Base-by-base conservation (phyloP, 495 filamentous ascomycete genomes). In the Entonaema liquescens region DNA sequence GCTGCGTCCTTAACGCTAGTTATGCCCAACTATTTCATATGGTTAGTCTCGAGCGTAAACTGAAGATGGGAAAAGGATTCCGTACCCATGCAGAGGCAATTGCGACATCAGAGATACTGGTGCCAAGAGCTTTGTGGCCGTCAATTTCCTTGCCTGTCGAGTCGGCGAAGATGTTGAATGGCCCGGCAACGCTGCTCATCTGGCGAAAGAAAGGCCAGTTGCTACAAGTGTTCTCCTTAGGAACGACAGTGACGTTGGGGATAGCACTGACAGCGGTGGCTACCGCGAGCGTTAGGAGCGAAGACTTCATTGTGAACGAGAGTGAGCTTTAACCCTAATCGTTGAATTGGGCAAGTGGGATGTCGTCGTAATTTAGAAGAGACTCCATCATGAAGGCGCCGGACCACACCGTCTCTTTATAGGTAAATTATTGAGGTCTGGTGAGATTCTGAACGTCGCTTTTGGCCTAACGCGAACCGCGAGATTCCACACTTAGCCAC, bases 181-280 rank as follows among this genome's bases (percentile, higher is more conserved):
- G 71, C 0, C 71, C 71, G 0, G 71, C 71, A 31, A 73, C 71
- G 35, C 71, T 68, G 11, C 40, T 33, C 3, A 25, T 23, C 35
- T 73, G 71, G 0, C 62, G 71, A 50, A 31, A 73, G 66, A 73
- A 73, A 1, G 71, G 71, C 62, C 61, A 73, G 61, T 73, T 73
- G 62, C 71, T 73, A 35, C 71, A 73, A 13, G 31, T 31, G 28
- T 47, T 31, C 23, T 79, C 77, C 70, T 70, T 69, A 1, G 56
- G 66, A 21, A 73, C 66, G 0, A 65, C 61, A 21, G 47, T 59
- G 26, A 73, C 9, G 5, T 73, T 12, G 19, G 71, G 71, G 26
- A 73, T 42, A 7, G 66, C 71, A 5, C 17, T n/a, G 52, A 66
- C 66, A 25, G 57, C 54, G 26, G 42, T 53, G 3, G 57, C 71